Conservation (phyloP, 371 early-diverging fungal species). For the Mucor piriformis region DNA sequence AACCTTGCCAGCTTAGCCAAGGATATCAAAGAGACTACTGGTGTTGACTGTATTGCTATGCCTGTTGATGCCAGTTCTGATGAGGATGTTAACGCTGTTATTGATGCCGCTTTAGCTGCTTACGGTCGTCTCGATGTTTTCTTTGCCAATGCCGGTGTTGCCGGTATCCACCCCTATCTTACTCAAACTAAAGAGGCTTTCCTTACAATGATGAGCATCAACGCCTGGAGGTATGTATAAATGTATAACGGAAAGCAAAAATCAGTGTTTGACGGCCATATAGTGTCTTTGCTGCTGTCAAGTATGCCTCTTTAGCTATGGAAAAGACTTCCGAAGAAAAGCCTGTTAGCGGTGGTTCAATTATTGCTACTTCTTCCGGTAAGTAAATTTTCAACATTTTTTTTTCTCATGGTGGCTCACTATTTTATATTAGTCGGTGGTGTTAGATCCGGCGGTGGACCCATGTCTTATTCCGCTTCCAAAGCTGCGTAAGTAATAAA, state of each 20-base stretch:
- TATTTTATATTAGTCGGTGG: slow-evolving; percentile 38
- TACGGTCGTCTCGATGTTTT: slow-evolving; percentile 60
- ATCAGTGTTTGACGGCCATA: background rate
- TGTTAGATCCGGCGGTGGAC: slow-evolving; percentile 47
- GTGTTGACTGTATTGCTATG: slow-evolving; percentile 40
- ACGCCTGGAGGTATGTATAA: slow-evolving; percentile 28
- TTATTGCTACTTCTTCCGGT: slow-evolving; percentile 48
- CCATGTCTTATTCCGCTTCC: slow-evolving; percentile 44
- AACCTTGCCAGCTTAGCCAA: slow-evolving; percentile 39
- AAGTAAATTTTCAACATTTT: background rate
- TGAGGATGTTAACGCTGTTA: slow-evolving; percentile 35
- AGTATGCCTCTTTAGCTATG: slow-evolving; percentile 45
- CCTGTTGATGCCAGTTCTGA: slow-evolving; percentile 49
- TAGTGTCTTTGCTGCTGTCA: slow-evolving; percentile 43
- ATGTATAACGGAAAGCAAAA: background rate
- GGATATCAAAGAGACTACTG: slow-evolving; percentile 37
- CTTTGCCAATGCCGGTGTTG: slow-evolving; percentile 55
- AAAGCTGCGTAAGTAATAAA: slow-evolving; percentile 38
- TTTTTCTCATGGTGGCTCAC: background rate
- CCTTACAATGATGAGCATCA: slow-evolving; percentile 33
- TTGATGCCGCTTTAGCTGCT: slow-evolving; percentile 37
- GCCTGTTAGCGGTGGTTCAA: slow-evolving; percentile 30
- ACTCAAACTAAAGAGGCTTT: slow-evolving; percentile 23
- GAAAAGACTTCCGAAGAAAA: slow-evolving; percentile 12
- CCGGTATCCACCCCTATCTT: slow-evolving; percentile 15